A percentile compares a stretch with the other conserved stretches of the same genome.
These are phyloP conservation scores for Aspergillus pseudoviridinutans DNA, from an alignment of 2,329 filamentous ascomycete species.

Conservation along the genomic window DNA sequence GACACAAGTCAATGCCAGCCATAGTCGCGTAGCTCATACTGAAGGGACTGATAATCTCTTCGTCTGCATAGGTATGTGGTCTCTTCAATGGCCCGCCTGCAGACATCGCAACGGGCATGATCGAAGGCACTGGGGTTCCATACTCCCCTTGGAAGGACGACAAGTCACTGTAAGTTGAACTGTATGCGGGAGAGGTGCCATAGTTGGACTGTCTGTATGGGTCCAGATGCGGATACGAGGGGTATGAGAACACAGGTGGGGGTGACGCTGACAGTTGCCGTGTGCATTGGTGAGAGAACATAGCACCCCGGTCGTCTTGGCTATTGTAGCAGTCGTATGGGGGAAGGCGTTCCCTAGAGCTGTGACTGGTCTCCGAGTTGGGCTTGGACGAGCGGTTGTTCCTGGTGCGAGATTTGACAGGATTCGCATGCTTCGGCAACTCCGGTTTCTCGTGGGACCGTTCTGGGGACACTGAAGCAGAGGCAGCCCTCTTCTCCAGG, in stretches of 20 bases:
- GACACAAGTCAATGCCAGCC: constrained; percentile 51
- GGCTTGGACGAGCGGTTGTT: constrained; percentile 23
- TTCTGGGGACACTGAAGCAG: constrained; percentile 59
- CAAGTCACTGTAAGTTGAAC: constrained; percentile 31
- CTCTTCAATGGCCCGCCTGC: constrained; percentile 47
- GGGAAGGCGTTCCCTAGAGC: constrained; percentile 28
- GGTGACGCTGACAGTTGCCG: constrained; percentile 58
- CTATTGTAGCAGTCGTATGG: constrained; percentile 31
- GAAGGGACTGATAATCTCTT: constrained; percentile 56
- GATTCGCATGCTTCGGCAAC: constrained; percentile 19
- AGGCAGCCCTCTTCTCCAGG: constrained; percentile 58
- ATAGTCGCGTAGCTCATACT: constrained; percentile 59
- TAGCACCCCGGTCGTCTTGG: constrained; percentile 46
- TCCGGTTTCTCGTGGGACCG: constrained; percentile 54
- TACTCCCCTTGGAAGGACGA: constrained; percentile 37
- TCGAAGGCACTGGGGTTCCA: constrained; percentile 38
- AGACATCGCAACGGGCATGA: constrained; percentile 42
- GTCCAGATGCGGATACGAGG: constrained; percentile 46
- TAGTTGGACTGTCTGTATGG: constrained; percentile 36
- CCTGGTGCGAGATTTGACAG: constrained; percentile 24
- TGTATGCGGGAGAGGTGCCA: constrained; percentile 32
- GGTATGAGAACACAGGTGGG: constrained; percentile 53
- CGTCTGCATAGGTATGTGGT: constrained; percentile 50
- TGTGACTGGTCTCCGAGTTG: constrained; percentile 19
- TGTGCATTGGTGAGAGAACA: constrained; percentile 58